A percentile compares a stretch with the other conserved stretches of the same genome.
These are phyloP conservation scores for Amauroascus verrucosus DNA, from an alignment of 2,329 filamentous ascomycete genomes.

Conservation along the genomic window DNA sequence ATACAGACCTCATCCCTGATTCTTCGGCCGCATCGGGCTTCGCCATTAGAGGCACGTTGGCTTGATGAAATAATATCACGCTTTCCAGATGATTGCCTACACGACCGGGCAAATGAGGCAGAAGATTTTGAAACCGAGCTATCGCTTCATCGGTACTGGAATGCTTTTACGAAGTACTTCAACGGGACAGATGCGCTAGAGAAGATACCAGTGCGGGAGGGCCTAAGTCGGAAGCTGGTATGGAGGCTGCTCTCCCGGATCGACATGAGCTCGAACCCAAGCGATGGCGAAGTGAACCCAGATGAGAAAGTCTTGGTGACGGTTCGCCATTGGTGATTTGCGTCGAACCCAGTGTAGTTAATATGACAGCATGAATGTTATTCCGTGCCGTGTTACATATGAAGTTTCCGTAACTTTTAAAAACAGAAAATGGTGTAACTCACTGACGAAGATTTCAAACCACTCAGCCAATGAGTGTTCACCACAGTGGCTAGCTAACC, in stretches of 20 bases:
- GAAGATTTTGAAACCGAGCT: slow-evolving; percentile 20
- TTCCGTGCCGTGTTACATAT: neutral
- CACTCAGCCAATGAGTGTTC: neutral
- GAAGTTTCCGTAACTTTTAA: neutral
- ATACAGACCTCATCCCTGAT: slow-evolving; percentile 53
- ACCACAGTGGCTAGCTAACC: neutral
- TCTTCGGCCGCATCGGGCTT: slow-evolving; percentile 66
- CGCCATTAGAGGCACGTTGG: slow-evolving; percentile 66
- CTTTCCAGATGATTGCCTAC: slow-evolving; percentile 25
- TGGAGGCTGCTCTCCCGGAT: slow-evolving; percentile 49
- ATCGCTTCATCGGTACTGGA: slow-evolving; percentile 55
- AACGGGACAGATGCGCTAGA: slow-evolving; percentile 79
- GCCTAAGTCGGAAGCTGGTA: slow-evolving; percentile 66
- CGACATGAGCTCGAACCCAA: slow-evolving; percentile 46
- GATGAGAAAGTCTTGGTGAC: slow-evolving; percentile 45
- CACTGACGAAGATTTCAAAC: neutral
- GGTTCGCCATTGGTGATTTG: slow-evolving; percentile 56
- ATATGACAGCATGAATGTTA: neutral
- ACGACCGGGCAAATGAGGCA: slow-evolving; percentile 14
- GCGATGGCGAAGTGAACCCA: slow-evolving; percentile 24
- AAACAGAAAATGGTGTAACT: neutral
- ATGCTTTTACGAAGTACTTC: slow-evolving; percentile 69
- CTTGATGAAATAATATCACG: slow-evolving; percentile 39
- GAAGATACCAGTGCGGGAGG: slow-evolving; percentile 73
- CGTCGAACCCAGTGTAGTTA: no score